Base-by-base conservation (phyloP, 805 yeast species). In the Saitoella complicata region DNA sequence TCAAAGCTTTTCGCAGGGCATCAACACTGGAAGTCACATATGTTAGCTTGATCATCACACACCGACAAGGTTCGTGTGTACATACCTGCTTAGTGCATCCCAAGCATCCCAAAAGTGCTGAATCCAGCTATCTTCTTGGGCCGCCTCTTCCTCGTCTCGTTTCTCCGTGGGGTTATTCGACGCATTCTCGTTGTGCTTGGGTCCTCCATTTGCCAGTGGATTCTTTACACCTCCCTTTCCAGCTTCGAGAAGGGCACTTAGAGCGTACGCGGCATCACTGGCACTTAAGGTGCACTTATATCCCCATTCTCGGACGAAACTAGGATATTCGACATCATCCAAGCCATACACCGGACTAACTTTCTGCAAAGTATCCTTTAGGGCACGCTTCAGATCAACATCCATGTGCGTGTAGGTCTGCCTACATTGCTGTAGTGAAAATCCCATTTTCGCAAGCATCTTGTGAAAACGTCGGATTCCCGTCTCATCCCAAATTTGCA, bases 381-480 rank as follows among this genome's bases (percentile, higher is more conserved):
- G 64, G 49, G 76, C 79, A 46, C 78, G 75, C 58, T 91, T 93
- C 43, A 88, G 67, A 7, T 71, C 70, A 36, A 82, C 73, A 57
- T 85, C 91, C 78, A 88, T 75, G 58, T 88, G 93, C 30, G 80
- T 69, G 97, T 97, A 91, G 45, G 77, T 77, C 59, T 91, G 95
- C 55, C 78, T 80, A 0, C 97, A 91, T n/a, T 80, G 78, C 5
- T 76, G 79, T 41, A 91, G 66, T 0, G 95, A 79, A 5, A 91
- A 80, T 6, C 98, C 98, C 95, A 93, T 91, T 53, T 81, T 75
- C 1, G 98, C 98, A 64, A 91, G 84, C 73, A 91, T 71, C 54
- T 86, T 85, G 58, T 87, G 94, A 42, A 91, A 65, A 51, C 77
- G 73, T 57, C 83, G 85, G 51, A 79, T 73, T 5, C 99, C 98